Conservation (phyloP, 805 yeast species). For the Jamesozyma spencerorum region DNA sequence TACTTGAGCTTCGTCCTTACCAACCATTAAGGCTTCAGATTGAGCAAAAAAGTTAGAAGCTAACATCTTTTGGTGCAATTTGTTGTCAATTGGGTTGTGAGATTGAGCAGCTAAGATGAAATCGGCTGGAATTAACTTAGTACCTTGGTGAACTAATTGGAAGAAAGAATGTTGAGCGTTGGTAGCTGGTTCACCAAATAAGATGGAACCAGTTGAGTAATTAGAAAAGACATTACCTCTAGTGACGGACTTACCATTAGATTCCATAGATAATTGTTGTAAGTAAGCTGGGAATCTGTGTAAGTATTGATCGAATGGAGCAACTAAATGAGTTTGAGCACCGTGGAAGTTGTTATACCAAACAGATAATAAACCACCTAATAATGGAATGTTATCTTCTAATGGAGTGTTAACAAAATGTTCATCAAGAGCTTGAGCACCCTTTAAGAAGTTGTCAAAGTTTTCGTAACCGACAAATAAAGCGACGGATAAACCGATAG, state of each 20-base stretch:
- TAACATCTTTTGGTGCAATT: slow-evolving; percentile 93
- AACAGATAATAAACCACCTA: slow-evolving; percentile 88
- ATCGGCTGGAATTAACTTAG: slow-evolving; percentile 93
- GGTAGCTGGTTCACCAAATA: slow-evolving; percentile 98
- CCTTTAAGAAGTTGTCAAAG: slow-evolving; percentile 85
- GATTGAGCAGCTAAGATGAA: slow-evolving; percentile 95
- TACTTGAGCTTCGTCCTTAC: slow-evolving; percentile 78
- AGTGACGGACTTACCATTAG: slow-evolving; percentile 96
- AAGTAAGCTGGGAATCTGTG: slow-evolving; percentile 99
- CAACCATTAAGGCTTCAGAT: slow-evolving; percentile 95
- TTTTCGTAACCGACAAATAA: slow-evolving; percentile 91
- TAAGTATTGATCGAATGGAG: slow-evolving; percentile 97
- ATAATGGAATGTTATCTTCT: slow-evolving; percentile 82
- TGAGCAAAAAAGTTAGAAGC: slow-evolving; percentile 99
- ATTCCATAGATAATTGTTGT: slow-evolving; percentile 98
- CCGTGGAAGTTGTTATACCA: slow-evolving; percentile 99
- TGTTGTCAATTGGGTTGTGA: slow-evolving; percentile 91
- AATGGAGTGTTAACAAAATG: slow-evolving; percentile 81
- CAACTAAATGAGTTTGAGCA: slow-evolving; percentile 96
- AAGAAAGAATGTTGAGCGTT: slow-evolving; percentile 99
- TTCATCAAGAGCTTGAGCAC: slow-evolving; percentile 95
- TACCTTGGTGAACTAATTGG: slow-evolving; percentile 99
- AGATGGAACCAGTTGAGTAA: slow-evolving; percentile 91
- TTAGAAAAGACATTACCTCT: slow-evolving; percentile 84
- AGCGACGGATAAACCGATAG: slow-evolving; percentile 94